phyloP scores from a whole-genome alignment of 192 early-diverging fungal species.

The Coemansia furcata region DNA sequence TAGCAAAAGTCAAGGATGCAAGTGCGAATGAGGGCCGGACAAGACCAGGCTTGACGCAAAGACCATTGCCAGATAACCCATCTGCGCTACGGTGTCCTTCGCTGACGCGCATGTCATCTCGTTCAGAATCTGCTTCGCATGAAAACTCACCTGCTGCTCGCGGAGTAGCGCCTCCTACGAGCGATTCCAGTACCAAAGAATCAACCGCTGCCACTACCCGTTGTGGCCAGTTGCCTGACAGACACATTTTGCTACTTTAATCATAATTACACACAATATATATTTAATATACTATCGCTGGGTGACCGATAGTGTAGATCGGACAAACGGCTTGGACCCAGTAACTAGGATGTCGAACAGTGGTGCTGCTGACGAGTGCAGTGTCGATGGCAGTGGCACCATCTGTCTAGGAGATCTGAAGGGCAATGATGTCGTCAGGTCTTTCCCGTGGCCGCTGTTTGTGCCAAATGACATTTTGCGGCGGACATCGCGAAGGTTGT shows the following conservation, averaged over 20 bases:
- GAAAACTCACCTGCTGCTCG: background rate
- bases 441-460: constrained; percentile 9
- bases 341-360: constrained; percentile 37
- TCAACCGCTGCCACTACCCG: background rate
- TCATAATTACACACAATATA: background rate
- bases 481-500: constrained; percentile 26
- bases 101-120: background rate
- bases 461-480: constrained; percentile 24
- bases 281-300: constrained; percentile 12
- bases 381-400: constrained; percentile 6
- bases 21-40: background rate
- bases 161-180: background rate
- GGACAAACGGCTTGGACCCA: constrained; percentile 41
- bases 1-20: background rate
- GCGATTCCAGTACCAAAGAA: background rate
- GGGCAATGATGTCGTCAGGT: constrained; percentile 32
- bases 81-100: background rate
- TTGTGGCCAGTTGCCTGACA: background rate
- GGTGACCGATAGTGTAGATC: constrained; percentile 16
- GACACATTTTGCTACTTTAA: background rate
- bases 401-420: constrained; percentile 9
- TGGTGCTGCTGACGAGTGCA: background rate
- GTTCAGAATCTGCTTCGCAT: background rate
- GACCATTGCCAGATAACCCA: background rate
- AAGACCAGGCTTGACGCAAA: background rate